Percentiles rank a stretch among this genome's conserved stretches.
Conservation (phyloP, 164 flowering plant species). For the Tinospora cordifolia region DNA sequence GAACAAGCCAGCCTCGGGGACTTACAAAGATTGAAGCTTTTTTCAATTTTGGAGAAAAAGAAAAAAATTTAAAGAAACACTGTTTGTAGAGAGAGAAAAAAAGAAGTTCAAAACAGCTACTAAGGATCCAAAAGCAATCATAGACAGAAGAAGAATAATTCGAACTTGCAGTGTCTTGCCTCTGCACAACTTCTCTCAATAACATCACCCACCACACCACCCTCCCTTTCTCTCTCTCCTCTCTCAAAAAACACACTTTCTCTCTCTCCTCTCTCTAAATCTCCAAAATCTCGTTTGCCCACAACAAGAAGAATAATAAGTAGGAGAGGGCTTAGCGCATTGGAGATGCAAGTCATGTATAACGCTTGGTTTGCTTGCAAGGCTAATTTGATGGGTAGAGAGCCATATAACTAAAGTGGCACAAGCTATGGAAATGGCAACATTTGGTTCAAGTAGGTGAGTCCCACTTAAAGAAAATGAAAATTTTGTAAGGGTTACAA, state of each 20-base stretch:
- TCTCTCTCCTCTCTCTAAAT: constrained; percentile 10
- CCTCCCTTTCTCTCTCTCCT: constrained; percentile 12
- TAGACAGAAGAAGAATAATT: constrained; percentile 40
- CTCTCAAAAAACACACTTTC: neutral
- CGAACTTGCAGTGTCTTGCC: constrained; percentile 60
- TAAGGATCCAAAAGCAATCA: constrained; percentile 30
- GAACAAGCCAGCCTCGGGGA: constrained; percentile 42
- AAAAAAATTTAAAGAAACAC: neutral
- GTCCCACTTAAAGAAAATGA: neutral
- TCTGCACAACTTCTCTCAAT: constrained; percentile 23
- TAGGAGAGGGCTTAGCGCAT: no score
- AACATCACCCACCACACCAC: constrained; percentile 11
- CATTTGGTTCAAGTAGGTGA: neutral
- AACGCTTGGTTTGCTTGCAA: neutral
- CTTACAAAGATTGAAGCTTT: neutral
- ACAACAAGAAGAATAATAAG: neutral
- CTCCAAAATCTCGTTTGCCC: neutral
- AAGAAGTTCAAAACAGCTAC: constrained; percentile 36
- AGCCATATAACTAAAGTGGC: neutral
- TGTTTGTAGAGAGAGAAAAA: constrained; percentile 12
- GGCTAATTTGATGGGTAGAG: neutral
- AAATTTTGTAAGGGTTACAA: no score
- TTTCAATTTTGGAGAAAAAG: neutral
- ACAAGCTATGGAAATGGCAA: neutral
- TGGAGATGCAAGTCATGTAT: no score